Evolutionary conservation across 2,329 filamentous ascomycete species (phyloP).

Genomic region (Phaeophleospora eucalypticola): DNA sequence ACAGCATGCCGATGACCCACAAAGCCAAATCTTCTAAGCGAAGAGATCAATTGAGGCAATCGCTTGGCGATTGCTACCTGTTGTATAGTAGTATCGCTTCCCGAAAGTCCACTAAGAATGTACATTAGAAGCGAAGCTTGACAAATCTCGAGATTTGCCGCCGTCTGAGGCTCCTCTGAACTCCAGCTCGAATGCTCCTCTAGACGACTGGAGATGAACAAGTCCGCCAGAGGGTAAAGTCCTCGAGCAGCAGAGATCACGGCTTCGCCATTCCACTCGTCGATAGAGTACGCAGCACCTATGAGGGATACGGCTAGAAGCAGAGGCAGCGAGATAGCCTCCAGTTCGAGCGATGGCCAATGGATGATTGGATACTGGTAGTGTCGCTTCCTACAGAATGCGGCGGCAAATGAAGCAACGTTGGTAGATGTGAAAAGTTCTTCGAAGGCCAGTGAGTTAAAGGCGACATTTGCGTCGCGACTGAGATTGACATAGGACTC

Average conservation of each 20-base stretch:
- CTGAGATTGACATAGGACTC: neutral
- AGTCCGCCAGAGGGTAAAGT: slow-evolving; percentile 6
- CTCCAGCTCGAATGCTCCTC: neutral
- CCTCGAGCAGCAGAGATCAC: neutral
- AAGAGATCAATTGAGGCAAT: slow-evolving; percentile 6
- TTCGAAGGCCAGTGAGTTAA: neutral
- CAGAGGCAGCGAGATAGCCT: slow-evolving; percentile 3
- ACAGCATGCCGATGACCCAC: neutral
- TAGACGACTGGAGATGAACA: slow-evolving; percentile 3
- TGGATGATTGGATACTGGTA: slow-evolving; percentile 12
- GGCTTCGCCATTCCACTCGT: neutral
- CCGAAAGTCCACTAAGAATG: slow-evolving; percentile 2
- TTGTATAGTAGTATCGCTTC: slow-evolving; percentile 3
- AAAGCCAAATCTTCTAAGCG: slow-evolving; percentile 3
- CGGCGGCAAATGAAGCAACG: slow-evolving; percentile 1
- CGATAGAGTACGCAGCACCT: slow-evolving; percentile 6
- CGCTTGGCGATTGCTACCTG: slow-evolving; percentile 1
- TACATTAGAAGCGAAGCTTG: slow-evolving; percentile 12
- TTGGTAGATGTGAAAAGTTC: slow-evolving; percentile 1
- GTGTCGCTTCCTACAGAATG: slow-evolving; percentile 9
- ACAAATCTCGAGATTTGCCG: slow-evolving; percentile 3
- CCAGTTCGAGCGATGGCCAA: slow-evolving; percentile 5
- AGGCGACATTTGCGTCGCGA: neutral
- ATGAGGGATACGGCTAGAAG: slow-evolving; percentile 7
- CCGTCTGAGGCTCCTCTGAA: neutral